Percentiles rank a stretch among this genome's conserved stretches.
Evolutionary conservation across 306 rosid species (phyloP).

Genomic region (Mucuna pruriens): DNA sequence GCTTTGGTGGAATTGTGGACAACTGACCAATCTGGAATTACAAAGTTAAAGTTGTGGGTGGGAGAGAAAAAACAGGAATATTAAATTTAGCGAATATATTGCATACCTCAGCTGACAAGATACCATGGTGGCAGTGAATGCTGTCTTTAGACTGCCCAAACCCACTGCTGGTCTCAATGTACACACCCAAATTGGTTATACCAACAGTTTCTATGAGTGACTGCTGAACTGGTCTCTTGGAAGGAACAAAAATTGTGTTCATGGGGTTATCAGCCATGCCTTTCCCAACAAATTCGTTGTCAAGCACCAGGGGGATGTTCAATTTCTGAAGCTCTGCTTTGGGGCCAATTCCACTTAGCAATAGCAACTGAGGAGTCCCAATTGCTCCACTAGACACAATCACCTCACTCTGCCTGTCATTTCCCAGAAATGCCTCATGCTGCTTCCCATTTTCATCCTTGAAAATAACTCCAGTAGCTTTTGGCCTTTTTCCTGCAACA

Average conservation of each 20-base stretch:
- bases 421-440: slow-evolving; percentile 61
- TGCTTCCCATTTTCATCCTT: slow-evolving; percentile 74
- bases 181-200: slow-evolving; percentile 76
- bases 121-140: slow-evolving; percentile 84
- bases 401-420: slow-evolving; percentile 58
- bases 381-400: slow-evolving; percentile 78
- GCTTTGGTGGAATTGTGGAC: slow-evolving; percentile 85
- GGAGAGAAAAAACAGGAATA: no score
- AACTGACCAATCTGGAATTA: slow-evolving; percentile 91
- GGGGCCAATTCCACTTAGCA: slow-evolving; percentile 91
- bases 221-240: slow-evolving; percentile 52
- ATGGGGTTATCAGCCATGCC: slow-evolving; percentile 94
- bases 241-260: slow-evolving; percentile 80
- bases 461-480: slow-evolving; percentile 74
- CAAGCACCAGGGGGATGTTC: slow-evolving; percentile 68
- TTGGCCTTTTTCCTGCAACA: slow-evolving; percentile 61
- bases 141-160: slow-evolving; percentile 75
- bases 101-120: slow-evolving; percentile 87
- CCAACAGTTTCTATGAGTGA: slow-evolving; percentile 86
- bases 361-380: slow-evolving; percentile 78
- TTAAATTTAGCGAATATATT: slow-evolving; percentile 12
- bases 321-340: slow-evolving; percentile 58
- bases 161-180: slow-evolving; percentile 83
- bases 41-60: no score
- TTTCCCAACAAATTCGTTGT: slow-evolving; percentile 69